Evolutionary conservation across 1,139 yeast species (phyloP).

Genomic region (Yamadazyma taylorii): DNA sequence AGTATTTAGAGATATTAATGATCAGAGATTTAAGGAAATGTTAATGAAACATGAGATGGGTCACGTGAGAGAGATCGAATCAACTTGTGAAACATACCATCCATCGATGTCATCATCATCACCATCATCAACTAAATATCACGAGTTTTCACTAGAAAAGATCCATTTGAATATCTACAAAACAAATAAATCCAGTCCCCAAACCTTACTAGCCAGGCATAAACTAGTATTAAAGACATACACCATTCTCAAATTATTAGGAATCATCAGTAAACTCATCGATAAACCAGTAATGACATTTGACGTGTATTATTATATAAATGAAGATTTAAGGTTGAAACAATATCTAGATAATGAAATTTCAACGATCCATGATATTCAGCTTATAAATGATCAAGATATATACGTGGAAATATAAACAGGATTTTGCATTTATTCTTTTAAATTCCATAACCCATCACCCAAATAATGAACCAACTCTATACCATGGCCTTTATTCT

Average conservation of each 20-base stretch:
- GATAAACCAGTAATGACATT: slow-evolving; percentile 19
- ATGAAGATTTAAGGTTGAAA: slow-evolving; percentile 12
- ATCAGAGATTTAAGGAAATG: slow-evolving; percentile 27
- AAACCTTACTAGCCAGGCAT: not conserved
- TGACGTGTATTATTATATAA: slow-evolving; percentile 19
- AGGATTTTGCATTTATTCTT: slow-evolving; percentile 21
- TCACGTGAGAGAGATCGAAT: too few species aligned
- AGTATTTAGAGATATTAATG: slow-evolving; percentile 19
- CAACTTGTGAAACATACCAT: too few species aligned
- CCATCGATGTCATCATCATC: too few species aligned
- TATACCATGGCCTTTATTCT: slow-evolving; percentile 88
- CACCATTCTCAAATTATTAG: slow-evolving; percentile 31
- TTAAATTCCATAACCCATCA: slow-evolving; percentile 80
- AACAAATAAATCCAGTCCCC: not conserved
- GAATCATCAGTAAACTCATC: slow-evolving; percentile 19
- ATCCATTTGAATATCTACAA: not conserved
- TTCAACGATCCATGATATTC: slow-evolving; percentile 17
- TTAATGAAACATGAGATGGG: slow-evolving; percentile 21
- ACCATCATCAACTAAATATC: not conserved
- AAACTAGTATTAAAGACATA: slow-evolving; percentile 1
- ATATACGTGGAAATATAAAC: slow-evolving; percentile 5
- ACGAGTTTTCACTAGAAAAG: not conserved
- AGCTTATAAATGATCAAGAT: slow-evolving; percentile 13
- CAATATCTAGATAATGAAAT: slow-evolving; percentile 32
- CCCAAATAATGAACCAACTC: slow-evolving; percentile 85